phyloP scores from a whole-genome alignment of 2,329 filamentous ascomycete species.

The Hyphodiscus sp. region DNA sequence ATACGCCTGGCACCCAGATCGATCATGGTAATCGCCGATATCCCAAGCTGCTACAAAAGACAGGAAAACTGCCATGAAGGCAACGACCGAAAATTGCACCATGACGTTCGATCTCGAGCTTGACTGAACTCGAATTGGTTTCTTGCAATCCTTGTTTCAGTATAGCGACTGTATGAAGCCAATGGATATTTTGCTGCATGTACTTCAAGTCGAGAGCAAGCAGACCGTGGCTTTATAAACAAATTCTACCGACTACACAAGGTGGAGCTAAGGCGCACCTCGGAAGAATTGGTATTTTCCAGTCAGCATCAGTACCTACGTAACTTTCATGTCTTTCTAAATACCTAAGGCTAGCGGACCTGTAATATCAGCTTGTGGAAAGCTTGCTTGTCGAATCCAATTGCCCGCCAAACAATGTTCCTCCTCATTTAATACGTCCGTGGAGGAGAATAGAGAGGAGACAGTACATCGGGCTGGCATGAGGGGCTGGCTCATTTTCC shows the following conservation, averaged over 20 bases:
- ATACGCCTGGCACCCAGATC: conserved; percentile 16
- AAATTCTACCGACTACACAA: neutral
- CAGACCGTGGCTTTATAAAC: neutral
- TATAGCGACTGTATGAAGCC: neutral
- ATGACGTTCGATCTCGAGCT: neutral
- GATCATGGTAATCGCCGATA: conserved; percentile 18
- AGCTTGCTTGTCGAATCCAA: neutral
- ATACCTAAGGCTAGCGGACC: neutral
- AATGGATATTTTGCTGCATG: neutral
- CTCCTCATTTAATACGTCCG: neutral
- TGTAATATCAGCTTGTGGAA: neutral
- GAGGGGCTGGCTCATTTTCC: no score
- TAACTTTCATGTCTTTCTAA: neutral
- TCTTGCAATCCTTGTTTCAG: neutral
- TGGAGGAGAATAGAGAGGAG: neutral
- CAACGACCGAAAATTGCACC: neutral
- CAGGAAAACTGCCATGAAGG: conserved; percentile 4
- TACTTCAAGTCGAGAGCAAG: neutral
- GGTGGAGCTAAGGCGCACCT: neutral
- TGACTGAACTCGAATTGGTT: neutral
- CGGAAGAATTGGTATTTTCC: neutral
- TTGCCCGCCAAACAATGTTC: neutral
- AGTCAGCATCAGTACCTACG: neutral
- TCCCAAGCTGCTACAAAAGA: conserved; percentile 18
- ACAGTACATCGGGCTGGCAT: neutral